Base-by-base conservation (phyloP, 2,329 filamentous ascomycete species). In the Clonostachys chloroleuca region DNA sequence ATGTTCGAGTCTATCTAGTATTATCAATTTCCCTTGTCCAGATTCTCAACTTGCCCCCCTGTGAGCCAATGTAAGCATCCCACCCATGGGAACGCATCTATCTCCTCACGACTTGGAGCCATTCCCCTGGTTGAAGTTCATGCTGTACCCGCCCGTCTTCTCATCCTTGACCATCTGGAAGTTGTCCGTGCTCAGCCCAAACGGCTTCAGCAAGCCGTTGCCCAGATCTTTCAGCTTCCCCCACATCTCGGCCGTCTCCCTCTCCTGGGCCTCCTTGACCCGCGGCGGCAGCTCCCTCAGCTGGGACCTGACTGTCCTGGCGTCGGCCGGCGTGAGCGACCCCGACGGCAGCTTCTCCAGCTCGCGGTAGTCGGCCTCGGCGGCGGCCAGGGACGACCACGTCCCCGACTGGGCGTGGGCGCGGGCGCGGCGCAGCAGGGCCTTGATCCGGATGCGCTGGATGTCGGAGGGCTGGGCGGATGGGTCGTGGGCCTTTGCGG, bases 181-280 rank as follows among this genome's bases (percentile, higher is more conserved):
- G 64, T 95, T 96, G 42, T 95, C 86, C 12, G 94, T 97, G 49
- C 87, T 95, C 55, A 99, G 68, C 2, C 94, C 94, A 72, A 97
- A 97, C 1, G 92, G 92, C 62, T 88, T 95, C 44, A 99, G 65
- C 14, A 99, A 82, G 2, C 91, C 90, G 62, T 99, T 96, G 0
- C 94, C 94, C 50, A 99, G 72, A 67, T 88, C 84, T 63, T 95
- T 96, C 57, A 99, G 69, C 71, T 97, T 96, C 16, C 87, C 89
- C 91, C 96, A 95, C 91, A 97, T 96, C 69, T 99, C 92, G 4
- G 80, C 85, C 80, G 94, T 89, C 68, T 99, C 94, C 56, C 78
- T 80, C 60, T 96, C 86, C 68, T 91, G 89, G 2, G 92, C 91
- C 16, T 79, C 80, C 53, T 92, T 88, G 44, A 90, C 78, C 51